A percentile compares a stretch with the other conserved stretches of the same genome.
Evolutionary conservation across 192 early-diverging fungal genomes (phyloP).

Genomic region (Umbelopsis isabellina): DNA sequence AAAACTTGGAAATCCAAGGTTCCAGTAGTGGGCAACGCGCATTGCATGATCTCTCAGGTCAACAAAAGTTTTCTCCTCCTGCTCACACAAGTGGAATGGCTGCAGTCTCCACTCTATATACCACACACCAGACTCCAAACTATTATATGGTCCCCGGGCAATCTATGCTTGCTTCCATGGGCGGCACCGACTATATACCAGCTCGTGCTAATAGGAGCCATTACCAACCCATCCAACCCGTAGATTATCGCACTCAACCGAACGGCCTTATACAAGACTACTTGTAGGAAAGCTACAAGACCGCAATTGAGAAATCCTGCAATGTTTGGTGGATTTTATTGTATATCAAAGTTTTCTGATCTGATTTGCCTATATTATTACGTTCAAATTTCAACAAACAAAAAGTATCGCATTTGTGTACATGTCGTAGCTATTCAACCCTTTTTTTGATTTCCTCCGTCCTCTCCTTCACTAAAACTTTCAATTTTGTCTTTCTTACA

Average conservation of each 20-base stretch:
- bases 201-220: slow-evolving; percentile 16
- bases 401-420: slow-evolving; percentile 23
- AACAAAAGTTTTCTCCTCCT: background rate
- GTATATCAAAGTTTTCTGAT: slow-evolving; percentile 18
- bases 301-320: background rate
- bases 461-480: background rate
- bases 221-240: slow-evolving; percentile 7
- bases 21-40: background rate
- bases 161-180: background rate
- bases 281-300: slow-evolving; percentile 3
- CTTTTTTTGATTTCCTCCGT: slow-evolving; percentile 9
- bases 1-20: slow-evolving; percentile 11
- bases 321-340: background rate
- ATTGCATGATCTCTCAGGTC: background rate
- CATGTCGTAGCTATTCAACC: background rate
- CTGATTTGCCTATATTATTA: slow-evolving; percentile 9
- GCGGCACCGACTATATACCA: slow-evolving; percentile 15
- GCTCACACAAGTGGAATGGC: background rate
- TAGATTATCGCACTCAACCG: slow-evolving; percentile 10
- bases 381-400: slow-evolving; percentile 9
- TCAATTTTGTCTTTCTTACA: background rate
- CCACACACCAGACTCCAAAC: background rate
- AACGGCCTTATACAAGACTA: slow-evolving; percentile 7
- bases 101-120: slow-evolving; percentile 1
- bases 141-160: background rate